Evolutionary conservation across 164 flowering plant species (phyloP), one percentile per base, ranked within the genome.

Genomic region (Vitis riparia): DNA sequence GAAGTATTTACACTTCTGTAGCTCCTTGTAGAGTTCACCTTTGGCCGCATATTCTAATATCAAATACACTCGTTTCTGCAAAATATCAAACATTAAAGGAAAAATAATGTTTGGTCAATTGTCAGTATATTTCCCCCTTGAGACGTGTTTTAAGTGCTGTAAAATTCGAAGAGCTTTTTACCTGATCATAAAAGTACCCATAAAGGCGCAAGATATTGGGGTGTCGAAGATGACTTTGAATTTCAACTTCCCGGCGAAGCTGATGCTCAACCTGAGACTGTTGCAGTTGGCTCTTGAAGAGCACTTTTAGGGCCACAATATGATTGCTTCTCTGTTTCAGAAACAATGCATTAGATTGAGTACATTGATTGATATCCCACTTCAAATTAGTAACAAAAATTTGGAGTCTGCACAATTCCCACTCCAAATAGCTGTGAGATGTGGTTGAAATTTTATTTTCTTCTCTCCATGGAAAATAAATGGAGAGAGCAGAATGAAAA

Each of bases 161-260:
- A 6, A 37, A 37, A 10, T 15, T 23, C 29, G 7, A 48, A 63
- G 16, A 7, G 4, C 13, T 29, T 47, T 5, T 11, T 65, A 90
- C 99, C 89, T 95, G 99, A 76, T 95, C 99, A 71, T 92, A 92
- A 65, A 95, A 93, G 77, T 92, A 95, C 17, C 99, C 99, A 79
- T 92, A 91, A 3, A 95, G 91, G 9, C 99, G 87, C 30, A 95
- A 63, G 11, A 95, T 92, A 62, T 95, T 92, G 3, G 97, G 92
- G 63, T 95, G 93, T 16, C 98, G 80, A 19, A 95, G 93, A 78
- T 92, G 98, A 73, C 97, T 89, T 66, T 95, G 99, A 62, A 95
- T 95, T 73, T 95, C 99, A 47, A 95, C 97, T 78, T 95, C 99
- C 37, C 99, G 76, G 2, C 97, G 89, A 32, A 95, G 95, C 83